A percentile compares a stretch with the other conserved stretches of the same genome.
These are phyloP conservation scores for Cercospora berteroae DNA, from an alignment of 2,329 filamentous ascomycete species.

Conservation along the genomic window DNA sequence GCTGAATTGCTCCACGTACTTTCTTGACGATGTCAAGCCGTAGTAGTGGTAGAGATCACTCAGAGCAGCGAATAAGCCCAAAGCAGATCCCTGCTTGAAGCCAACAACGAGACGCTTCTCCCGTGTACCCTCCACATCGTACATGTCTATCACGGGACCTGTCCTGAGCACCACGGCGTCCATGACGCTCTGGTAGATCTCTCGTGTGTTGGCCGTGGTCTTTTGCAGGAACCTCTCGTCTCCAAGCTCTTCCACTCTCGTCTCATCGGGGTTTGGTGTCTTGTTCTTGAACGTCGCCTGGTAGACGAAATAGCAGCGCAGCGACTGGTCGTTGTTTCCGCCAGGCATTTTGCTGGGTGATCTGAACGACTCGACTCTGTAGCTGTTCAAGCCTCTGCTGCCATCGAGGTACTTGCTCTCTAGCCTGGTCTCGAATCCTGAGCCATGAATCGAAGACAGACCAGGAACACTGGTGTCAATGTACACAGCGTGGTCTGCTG, in stretches of 20 bases:
- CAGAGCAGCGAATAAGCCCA: constrained; percentile 90
- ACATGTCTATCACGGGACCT: constrained; percentile 95
- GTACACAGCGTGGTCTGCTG: constrained; percentile 91
- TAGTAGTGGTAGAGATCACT: constrained; percentile 99
- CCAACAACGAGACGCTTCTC: constrained; percentile 95
- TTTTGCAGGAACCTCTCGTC: constrained; percentile 94
- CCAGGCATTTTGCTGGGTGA: constrained; percentile 78
- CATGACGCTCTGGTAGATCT: constrained; percentile 93
- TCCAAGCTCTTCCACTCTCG: constrained; percentile 83
- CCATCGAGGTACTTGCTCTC: constrained; percentile 93
- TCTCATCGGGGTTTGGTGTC: constrained; percentile 72
- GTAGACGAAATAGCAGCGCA: constrained; percentile 99
- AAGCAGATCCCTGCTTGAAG: constrained; percentile 87
- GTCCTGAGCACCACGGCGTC: constrained; percentile 78
- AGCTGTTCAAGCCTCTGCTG: constrained; percentile 67
- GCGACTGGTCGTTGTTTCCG: constrained; percentile 67
- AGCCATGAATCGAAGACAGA: constrained; percentile 69
- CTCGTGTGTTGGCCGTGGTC: constrained; percentile 91
- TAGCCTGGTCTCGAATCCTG: constrained; percentile 89
- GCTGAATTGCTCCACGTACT: constrained; percentile 97
- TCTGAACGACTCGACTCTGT: constrained; percentile 95
- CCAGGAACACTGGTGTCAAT: constrained; percentile 96
- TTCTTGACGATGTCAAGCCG: constrained; percentile 89
- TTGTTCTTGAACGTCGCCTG: constrained; percentile 85
- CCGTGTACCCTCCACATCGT: constrained; percentile 84